phyloP scores from a whole-genome alignment of 768 basidiomycete genomes.

The Candolleomyces eurysporus region DNA sequence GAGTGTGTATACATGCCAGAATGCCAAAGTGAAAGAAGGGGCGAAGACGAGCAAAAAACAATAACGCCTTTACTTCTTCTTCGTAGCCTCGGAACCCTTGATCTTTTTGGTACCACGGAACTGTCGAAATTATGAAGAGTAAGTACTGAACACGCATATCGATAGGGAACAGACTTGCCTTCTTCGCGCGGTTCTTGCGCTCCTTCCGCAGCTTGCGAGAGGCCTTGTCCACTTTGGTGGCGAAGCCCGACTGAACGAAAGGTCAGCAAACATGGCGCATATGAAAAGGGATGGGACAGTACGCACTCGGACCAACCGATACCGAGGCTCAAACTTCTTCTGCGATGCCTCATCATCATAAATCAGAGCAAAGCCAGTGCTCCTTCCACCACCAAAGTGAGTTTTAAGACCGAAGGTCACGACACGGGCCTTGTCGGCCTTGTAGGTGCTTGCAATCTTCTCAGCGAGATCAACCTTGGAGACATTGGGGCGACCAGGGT shows the following conservation, averaged over 20 bases:
- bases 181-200: constrained; percentile 99
- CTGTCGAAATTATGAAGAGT: constrained; percentile 38
- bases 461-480: constrained; percentile 89
- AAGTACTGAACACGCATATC: neutral
- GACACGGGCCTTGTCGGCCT: constrained; percentile 86
- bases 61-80: constrained; percentile 74
- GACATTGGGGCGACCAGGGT: constrained; percentile 94
- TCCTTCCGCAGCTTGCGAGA: constrained; percentile 99
- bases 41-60: constrained; percentile 5
- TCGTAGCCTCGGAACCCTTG: constrained; percentile 88
- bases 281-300: neutral
- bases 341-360: constrained; percentile 95
- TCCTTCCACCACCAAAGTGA: constrained; percentile 96
- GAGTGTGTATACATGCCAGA: constrained; percentile 12
- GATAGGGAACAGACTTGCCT: constrained; percentile 47
- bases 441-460: constrained; percentile 91
- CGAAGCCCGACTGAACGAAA: constrained; percentile 57
- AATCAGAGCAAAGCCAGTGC: constrained; percentile 95
- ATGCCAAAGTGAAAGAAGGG: constrained; percentile 6
- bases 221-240: constrained; percentile 79
- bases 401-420: constrained; percentile 94
- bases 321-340: constrained; percentile 96
- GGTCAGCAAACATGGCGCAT: constrained; percentile 6
- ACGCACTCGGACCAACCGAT: constrained; percentile 92
- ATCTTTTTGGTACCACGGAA: constrained; percentile 93